Percentiles rank a stretch among this genome's conserved stretches.
Evolutionary conservation across 2,329 filamentous ascomycete species (phyloP).

Genomic region (Pseudogymnoascus sp.): DNA sequence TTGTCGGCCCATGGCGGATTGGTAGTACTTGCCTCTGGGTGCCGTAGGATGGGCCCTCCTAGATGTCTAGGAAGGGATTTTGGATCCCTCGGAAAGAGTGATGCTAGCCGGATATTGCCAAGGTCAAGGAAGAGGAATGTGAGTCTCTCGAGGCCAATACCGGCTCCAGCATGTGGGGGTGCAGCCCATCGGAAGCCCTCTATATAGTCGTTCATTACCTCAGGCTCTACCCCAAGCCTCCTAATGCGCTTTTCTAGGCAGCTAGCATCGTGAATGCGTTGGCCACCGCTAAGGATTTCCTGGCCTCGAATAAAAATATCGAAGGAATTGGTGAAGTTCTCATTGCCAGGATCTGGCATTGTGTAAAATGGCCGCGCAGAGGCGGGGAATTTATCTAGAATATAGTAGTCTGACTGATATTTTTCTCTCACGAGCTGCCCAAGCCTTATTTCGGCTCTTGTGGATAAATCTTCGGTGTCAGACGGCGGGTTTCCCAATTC

Average conservation of each 20-base stretch:
- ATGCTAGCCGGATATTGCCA: slow-evolving; percentile 82
- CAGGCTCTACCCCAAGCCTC: slow-evolving; percentile 65
- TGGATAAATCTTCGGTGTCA: slow-evolving; percentile 72
- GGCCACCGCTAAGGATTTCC: slow-evolving; percentile 85
- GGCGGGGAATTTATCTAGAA: slow-evolving; percentile 86
- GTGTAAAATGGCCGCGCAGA: slow-evolving; percentile 86
- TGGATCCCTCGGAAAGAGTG: slow-evolving; percentile 80
- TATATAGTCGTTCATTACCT: slow-evolving; percentile 86
- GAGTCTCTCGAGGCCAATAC: slow-evolving; percentile 83
- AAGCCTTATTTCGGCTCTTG: slow-evolving; percentile 78
- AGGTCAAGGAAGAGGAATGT: slow-evolving; percentile 79
- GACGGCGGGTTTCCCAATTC: slow-evolving; percentile 68
- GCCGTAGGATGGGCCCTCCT: slow-evolving; percentile 60
- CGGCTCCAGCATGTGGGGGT: slow-evolving; percentile 82
- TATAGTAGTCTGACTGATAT: slow-evolving; percentile 84
- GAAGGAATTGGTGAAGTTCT: slow-evolving; percentile 78
- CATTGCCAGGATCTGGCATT: slow-evolving; percentile 70
- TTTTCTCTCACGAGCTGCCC: slow-evolving; percentile 80
- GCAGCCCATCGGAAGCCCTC: slow-evolving; percentile 82
- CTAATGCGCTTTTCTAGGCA: slow-evolving; percentile 73
- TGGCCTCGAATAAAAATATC: slow-evolving; percentile 92
- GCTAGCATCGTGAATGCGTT: slow-evolving; percentile 78
- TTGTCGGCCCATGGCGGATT: slow-evolving; percentile 54
- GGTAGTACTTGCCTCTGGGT: slow-evolving; percentile 80
- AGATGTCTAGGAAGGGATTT: slow-evolving; percentile 70